phyloP scores from a whole-genome alignment of 192 early-diverging fungal species.

The Bifiguratus adelaidae region DNA sequence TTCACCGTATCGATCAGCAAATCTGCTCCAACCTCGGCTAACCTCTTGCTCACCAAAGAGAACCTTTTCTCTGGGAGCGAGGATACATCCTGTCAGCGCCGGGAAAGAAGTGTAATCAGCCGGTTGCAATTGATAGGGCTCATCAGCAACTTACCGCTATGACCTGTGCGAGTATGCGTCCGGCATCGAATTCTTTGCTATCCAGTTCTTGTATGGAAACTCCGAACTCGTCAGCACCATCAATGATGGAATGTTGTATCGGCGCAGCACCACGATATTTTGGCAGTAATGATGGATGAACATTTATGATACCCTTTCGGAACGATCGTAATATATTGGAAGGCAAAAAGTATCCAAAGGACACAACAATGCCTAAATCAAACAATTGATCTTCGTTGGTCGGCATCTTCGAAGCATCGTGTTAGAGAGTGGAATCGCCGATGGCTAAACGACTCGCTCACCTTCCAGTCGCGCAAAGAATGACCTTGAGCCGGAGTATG shows the following conservation, averaged over 20 bases:
- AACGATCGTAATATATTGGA: constrained; percentile 57
- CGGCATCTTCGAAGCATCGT: constrained; percentile 1
- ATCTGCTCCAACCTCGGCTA: constrained; percentile 46
- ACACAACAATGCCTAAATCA: constrained; percentile 86
- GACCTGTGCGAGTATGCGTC: constrained; percentile 66
- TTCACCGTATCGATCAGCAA: constrained; percentile 48
- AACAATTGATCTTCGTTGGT: too few species aligned
- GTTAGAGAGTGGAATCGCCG: neutral
- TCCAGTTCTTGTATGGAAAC: constrained; percentile 84
- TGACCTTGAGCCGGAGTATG: constrained; percentile 34
- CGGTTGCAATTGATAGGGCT: neutral
- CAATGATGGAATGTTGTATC: constrained; percentile 74
- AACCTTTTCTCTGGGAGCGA: constrained; percentile 14
- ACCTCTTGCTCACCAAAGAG: neutral
- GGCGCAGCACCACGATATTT: constrained; percentile 91
- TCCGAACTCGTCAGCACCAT: constrained; percentile 62
- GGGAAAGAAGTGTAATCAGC: neutral
- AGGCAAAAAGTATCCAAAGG: constrained; percentile 87
- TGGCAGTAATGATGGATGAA: constrained; percentile 91
- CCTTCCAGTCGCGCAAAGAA: constrained; percentile 34
- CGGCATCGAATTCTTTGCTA: constrained; percentile 70
- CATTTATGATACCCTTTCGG: constrained; percentile 63
- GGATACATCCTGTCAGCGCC: neutral
- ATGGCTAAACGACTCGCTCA: constrained; percentile 7
- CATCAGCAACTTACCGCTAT: constrained; percentile 29